These are phyloP conservation scores for Scheffersomyces insectosa DNA, from an alignment of 1,139 yeast species.

Conservation along the genomic window DNA sequence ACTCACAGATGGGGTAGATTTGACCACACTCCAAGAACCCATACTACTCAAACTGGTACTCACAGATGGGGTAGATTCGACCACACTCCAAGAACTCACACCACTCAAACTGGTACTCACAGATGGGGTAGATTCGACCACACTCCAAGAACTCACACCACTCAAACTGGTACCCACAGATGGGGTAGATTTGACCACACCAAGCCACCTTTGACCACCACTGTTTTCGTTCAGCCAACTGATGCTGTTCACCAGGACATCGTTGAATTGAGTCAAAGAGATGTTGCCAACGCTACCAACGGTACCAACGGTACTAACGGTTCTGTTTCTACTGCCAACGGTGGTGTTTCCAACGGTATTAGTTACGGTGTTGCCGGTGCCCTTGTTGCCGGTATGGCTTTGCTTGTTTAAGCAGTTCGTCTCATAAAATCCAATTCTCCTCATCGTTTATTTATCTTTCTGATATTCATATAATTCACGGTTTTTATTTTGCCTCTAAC, in stretches of 20 bases:
- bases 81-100: conserved; percentile 34
- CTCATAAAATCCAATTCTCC: not conserved
- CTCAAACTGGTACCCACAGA: conserved; percentile 47
- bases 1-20: conserved; percentile 51
- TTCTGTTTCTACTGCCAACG: conserved; percentile 18
- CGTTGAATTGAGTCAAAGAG: conserved; percentile 4
- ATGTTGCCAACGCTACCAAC: conserved; percentile 12
- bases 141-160: conserved; percentile 25
- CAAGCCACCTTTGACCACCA: conserved; percentile 23
- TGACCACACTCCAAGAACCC: conserved; percentile 43
- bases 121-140: conserved; percentile 51
- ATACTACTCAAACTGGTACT: conserved; percentile 38
- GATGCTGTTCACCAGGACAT: conserved; percentile 7
- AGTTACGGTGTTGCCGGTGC: conserved; percentile 37
- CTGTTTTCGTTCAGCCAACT: conserved; percentile 20
- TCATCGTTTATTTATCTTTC: not conserved
- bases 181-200: conserved; percentile 44
- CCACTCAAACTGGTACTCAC: conserved; percentile 43
- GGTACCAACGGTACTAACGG: conserved; percentile 13
- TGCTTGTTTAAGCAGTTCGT: conserved; percentile 15
- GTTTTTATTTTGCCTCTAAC: not conserved
- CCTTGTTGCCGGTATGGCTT: conserved; percentile 35
- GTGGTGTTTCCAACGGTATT: conserved; percentile 21
- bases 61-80: conserved; percentile 51
- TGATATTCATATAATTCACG: not conserved